Evolutionary conservation across 768 basidiomycete species (phyloP), one percentile per base, ranked within the genome.

Genomic region (Trametes cubensis): DNA sequence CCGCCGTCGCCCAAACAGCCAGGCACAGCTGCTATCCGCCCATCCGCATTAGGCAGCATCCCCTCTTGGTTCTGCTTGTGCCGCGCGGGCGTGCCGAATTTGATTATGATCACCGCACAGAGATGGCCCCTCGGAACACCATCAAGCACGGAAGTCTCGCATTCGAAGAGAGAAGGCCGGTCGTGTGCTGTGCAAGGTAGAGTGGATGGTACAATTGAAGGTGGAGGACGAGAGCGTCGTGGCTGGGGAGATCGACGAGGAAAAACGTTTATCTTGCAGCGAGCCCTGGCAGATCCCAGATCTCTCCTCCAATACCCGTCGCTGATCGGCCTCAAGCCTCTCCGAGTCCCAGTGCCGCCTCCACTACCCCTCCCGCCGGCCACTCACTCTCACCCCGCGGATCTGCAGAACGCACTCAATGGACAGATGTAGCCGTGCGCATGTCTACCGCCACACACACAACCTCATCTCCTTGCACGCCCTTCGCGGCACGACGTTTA

Each of bases 31-130:
- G 5, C 21, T 26, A 26, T 10, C 7, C 20, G n/a, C 25, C 15
- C 15, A 15, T 8, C 42, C 54, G 20, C 11, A 17, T 30, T n/a
- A 1, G 42, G 41, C 21, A 44, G 30, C 1, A 20, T 8, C 45
- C 45, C 45, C 45, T 46, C 21, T 51, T 30, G 34, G 49, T 17
- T 17, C 20, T 38, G 18, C 21, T 23, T 34, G 34, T 5, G 6
- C 45, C 45, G 45, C 45, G 18, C 45, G 45, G 49, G 49, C 49
- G 28, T 20, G 13, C 49, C 49, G 49, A 51, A 51, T 51, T 51
- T 51, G 49, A 51, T 38, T 30, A 51, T 17, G 13, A 23, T 23
- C 21, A 20, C 45, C 45, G 20, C 3, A 46, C 21, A 46, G 6
- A 46, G n/a, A 21, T 23, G 23, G 11, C 45, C 3, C 45, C 6